Conservation (phyloP, 805 yeast species). For the Yarrowia divulgata region DNA sequence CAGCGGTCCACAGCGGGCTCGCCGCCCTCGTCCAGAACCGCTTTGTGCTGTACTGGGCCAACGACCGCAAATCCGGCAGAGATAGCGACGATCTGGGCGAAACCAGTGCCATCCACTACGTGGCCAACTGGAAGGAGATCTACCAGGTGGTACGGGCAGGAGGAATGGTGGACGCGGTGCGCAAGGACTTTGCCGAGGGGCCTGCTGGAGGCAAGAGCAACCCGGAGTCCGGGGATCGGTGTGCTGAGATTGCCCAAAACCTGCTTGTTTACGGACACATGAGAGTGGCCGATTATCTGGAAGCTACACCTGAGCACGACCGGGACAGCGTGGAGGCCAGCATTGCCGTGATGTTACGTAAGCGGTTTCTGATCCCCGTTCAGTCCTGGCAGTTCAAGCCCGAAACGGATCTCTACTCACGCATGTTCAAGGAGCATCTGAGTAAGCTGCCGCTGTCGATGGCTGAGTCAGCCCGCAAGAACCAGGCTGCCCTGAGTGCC, state of each 20-base stretch:
- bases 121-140: slow-evolving; percentile 68
- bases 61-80: slow-evolving; percentile 43
- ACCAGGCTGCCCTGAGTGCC: slow-evolving; percentile 68
- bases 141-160: slow-evolving; percentile 76
- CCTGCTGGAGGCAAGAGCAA: slow-evolving; percentile 44
- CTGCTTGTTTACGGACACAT: slow-evolving; percentile 74
- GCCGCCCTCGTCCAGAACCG: slow-evolving; percentile 81
- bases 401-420: slow-evolving; percentile 45
- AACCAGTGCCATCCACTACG: slow-evolving; percentile 54
- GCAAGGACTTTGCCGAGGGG: slow-evolving; percentile 40
- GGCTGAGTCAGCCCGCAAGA: slow-evolving; percentile 63
- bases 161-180: slow-evolving; percentile 63
- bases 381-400: slow-evolving; percentile 51
- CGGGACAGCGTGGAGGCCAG: slow-evolving; percentile 49
- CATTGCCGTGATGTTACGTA: slow-evolving; percentile 57
- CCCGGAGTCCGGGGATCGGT: slow-evolving; percentile 53
- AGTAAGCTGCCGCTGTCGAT: slow-evolving; percentile 44
- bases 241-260: slow-evolving; percentile 70
- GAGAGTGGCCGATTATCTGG: slow-evolving; percentile 60
- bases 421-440: slow-evolving; percentile 43
- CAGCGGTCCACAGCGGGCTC: slow-evolving; percentile 66
- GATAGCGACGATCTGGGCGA: slow-evolving; percentile 21
- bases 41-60: slow-evolving; percentile 69
- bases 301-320: slow-evolving; percentile 45
- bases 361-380: slow-evolving; percentile 61